Percentiles rank a stretch among this genome's conserved stretches.
phyloP scores from a whole-genome alignment of 2,329 filamentous ascomycete genomes.

The Gyromitra esculenta region DNA sequence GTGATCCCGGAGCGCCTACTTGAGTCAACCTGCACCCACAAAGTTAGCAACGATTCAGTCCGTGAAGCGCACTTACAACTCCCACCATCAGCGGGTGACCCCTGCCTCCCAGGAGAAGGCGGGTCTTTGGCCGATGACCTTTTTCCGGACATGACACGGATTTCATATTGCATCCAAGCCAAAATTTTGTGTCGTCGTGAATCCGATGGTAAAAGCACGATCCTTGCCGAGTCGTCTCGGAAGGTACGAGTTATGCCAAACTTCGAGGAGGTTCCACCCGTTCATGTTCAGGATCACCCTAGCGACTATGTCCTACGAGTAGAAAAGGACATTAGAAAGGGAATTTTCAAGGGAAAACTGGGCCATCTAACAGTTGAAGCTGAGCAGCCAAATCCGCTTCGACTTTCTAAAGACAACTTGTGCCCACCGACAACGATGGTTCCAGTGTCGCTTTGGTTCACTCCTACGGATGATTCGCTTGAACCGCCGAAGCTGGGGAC shows the following conservation, averaged over 20 bases:
- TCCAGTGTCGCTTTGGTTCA: conserved; percentile 56
- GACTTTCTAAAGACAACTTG: conserved; percentile 60
- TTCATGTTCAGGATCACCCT: conserved; percentile 64
- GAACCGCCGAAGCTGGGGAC: conserved; percentile 55
- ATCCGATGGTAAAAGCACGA: conserved; percentile 60
- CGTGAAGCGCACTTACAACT: conserved; percentile 68
- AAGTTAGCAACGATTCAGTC: conserved; percentile 64
- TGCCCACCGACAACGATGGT: conserved; percentile 64
- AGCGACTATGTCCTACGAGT: conserved; percentile 66
- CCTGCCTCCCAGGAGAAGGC: conserved; percentile 65
- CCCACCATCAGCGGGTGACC: conserved; percentile 71
- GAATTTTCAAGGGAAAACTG: conserved; percentile 68
- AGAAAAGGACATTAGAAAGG: conserved; percentile 70
- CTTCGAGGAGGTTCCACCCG: conserved; percentile 69
- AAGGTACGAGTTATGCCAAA: conserved; percentile 71
- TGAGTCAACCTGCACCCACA: conserved; percentile 69
- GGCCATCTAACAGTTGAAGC: conserved; percentile 69
- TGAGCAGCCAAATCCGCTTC: conserved; percentile 68
- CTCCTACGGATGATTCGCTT: conserved; percentile 41
- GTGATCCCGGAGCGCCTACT: conserved; percentile 70
- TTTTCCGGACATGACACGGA: conserved; percentile 70
- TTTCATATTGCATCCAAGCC: conserved; percentile 68
- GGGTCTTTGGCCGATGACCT: conserved; percentile 69
- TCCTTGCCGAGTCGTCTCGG: conserved; percentile 65
- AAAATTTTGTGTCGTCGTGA: conserved; percentile 62